A percentile compares a stretch with the other conserved stretches of the same genome.
Evolutionary conservation across 345 rosid species (phyloP).

Genomic region (Eucalyptus virginea): DNA sequence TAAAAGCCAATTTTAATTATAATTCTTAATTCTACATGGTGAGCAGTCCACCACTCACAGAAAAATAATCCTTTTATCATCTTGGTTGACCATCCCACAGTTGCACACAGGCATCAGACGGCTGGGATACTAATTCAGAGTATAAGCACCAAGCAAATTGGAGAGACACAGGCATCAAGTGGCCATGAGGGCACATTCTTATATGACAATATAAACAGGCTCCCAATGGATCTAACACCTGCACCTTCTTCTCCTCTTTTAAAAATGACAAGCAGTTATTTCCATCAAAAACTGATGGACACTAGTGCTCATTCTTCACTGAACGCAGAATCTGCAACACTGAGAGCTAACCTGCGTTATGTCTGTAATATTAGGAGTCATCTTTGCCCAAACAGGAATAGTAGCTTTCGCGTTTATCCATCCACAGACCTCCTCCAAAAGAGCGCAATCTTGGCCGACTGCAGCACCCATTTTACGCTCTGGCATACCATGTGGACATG

Average conservation of each 20-base stretch:
- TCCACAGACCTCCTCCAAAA: conserved; percentile 82
- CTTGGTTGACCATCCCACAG: background rate
- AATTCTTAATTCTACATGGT: background rate
- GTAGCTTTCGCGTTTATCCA: conserved; percentile 96
- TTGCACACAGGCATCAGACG: background rate
- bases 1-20: background rate
- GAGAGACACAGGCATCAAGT: background rate
- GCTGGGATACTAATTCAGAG: background rate
- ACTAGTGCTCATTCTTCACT: background rate
- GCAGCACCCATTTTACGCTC: conserved; percentile 99
- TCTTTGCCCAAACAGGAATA: conserved; percentile 99
- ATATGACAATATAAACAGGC: background rate
- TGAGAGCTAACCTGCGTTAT: conserved; percentile 51
- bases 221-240: background rate
- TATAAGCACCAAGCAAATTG: background rate
- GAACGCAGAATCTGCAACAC: background rate
- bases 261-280: background rate
- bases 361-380: conserved; percentile 99
- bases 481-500: conserved; percentile 99
- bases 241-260: background rate
- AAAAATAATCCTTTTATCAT: background rate
- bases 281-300: background rate
- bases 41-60: background rate
- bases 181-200: background rate
- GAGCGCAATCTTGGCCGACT: conserved; percentile 83